Conservation (phyloP, 1,284 basidiomycete species). For the Athelia sp. region DNA sequence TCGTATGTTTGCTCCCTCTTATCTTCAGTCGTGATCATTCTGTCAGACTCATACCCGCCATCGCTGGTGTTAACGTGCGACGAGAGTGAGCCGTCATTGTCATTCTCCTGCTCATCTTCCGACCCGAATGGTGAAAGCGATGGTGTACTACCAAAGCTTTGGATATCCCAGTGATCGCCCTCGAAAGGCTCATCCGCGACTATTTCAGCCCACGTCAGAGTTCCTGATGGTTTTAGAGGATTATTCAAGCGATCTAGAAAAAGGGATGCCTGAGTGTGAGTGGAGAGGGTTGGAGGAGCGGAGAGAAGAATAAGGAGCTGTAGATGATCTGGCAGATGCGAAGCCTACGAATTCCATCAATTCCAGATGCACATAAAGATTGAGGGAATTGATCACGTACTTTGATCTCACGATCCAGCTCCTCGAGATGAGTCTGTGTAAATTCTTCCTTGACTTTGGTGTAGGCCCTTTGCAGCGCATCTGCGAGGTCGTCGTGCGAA, state of each 20-base stretch:
- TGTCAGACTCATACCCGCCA: constrained; percentile 12
- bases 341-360: constrained; percentile 30
- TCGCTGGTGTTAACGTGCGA: constrained; percentile 38
- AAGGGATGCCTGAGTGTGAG: constrained; percentile 30
- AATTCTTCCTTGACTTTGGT: constrained; percentile 42
- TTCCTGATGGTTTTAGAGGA: constrained; percentile 33
- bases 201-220: constrained; percentile 69
- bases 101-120: constrained; percentile 23
- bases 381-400: constrained; percentile 25
- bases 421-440: constrained; percentile 33
- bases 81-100: constrained; percentile 40
- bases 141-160: constrained; percentile 39
- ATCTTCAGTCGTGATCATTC: constrained; percentile 10
- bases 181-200: constrained; percentile 73
- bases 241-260: constrained; percentile 44
- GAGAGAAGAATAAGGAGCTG: constrained; percentile 44
- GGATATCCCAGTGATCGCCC: constrained; percentile 74
- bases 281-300: not conserved
- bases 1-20: constrained; percentile 27
- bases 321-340: constrained; percentile 62
- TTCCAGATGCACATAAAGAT: constrained; percentile 1
- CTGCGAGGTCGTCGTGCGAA: constrained; percentile 50
- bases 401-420: constrained; percentile 64
- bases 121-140: constrained; percentile 43
- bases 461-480: constrained; percentile 51